Base-by-base conservation (phyloP, 345 rosid species). In the Sisymbrium altissimum region DNA sequence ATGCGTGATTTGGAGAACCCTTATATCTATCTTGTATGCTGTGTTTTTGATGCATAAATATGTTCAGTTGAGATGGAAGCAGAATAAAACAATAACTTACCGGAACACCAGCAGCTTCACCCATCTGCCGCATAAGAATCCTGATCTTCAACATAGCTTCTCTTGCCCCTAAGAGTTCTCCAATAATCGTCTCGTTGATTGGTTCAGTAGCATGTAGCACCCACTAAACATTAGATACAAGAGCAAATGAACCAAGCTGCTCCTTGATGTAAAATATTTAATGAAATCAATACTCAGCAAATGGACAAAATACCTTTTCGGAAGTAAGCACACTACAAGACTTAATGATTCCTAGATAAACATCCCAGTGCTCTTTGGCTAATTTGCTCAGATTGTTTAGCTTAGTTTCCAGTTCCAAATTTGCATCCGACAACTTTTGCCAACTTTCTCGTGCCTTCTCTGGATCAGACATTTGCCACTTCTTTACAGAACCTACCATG, bases 401-500 rank as follows among this genome's bases (percentile, higher is more conserved):
- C 38, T 84, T 94, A 25, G 71, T 77, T 73, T 90, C 99, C 58
- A 95, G 91, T 48, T 80, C 85, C 69, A 84, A 80, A 86, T 92
- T 95, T 38, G 86, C 88, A 58, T 84, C 91, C 19, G 90, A 84
- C 82, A 95, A 85, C 70, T 87, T 84, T 75, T 71, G 90, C 98
- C 96, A 87, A 46, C 82, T 92, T 78, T 86, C 94, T 68, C 62
- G 78, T 72, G 96, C 89, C 78, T 76, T 90, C 78, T 84, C 85
- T 57, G 94, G 99, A 63, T 95, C 87, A 78, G 88, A 83, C 67
- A 86, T 86, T 77, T 89, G 96, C 99, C 99, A 95, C 80, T 84
- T 95, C 75, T 90, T 92, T 60, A 95, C 96, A 44, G 99, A 89
- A 77, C 98, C 98, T 25, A 95, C 97, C 99, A 95, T 89, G 70